Evolutionary conservation across 2,329 filamentous ascomycete genomes (phyloP), one percentile per base, ranked within the genome.

Genomic region (Alternaria angustiovoidea): DNA sequence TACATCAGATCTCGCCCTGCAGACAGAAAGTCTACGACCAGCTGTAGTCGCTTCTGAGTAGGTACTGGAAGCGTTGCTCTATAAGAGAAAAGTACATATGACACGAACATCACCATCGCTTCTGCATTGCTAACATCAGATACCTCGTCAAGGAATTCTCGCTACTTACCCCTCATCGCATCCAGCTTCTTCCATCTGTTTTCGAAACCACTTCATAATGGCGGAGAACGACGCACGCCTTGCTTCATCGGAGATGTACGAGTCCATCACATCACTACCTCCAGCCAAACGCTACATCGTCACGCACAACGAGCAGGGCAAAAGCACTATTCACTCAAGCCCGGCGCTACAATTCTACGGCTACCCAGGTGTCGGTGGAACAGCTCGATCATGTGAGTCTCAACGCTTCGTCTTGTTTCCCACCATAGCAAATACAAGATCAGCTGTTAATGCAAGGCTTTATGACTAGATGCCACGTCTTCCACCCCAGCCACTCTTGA

Each of bases 401-500:
- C n/a, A 39, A 20, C 9, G 8, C 44, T 8, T n/a, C 22, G 11
- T 44, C 42, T 18, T 28, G 20, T 14, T 7, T n/a, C 22, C 5
- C 7, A 4, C 42, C 22, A 22, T 22, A 7, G 38, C 38, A 11
- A 41, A 12, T 12, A 12, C 2, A 6, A 41, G 38, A 14, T 2
- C 38, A 20, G 18, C 9, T 22, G 30, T 16, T 52, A 14, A 52
- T 24, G 5, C 46, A 8, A 47, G 38, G 9, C 7, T 11, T 36
- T 18, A 26, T 3, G 2, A 22, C 26, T 11, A 58, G 83, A 80
- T 71, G 81, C 81, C 12, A 83, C 82, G 5, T 73, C 75, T 28
- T 43, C 64, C 47, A 78, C 80, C 61, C 81, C 79, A 4, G 67
- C 79, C 0, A 70, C 78, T 55, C 74, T 84, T 20, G 80, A 79